Conservation (phyloP, 306 rosid species). For the Sicyos edulis region DNA sequence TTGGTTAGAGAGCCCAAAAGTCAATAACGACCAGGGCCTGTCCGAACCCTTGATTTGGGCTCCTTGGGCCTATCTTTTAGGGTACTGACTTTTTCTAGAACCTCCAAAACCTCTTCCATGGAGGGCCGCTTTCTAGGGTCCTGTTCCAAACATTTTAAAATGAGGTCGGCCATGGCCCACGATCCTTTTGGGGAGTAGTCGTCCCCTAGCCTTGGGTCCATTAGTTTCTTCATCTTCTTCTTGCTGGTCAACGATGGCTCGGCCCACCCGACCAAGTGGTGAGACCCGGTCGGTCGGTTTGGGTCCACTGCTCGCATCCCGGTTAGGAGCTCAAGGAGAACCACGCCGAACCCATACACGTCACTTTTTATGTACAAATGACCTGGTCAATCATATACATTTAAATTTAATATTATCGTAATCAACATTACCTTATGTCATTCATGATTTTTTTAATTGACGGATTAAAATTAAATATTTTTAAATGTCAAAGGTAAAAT, state of each 20-base stretch:
- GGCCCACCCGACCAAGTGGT: slow-evolving; percentile 40
- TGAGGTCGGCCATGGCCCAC: slow-evolving; percentile 34
- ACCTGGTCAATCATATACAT: slow-evolving; percentile 33
- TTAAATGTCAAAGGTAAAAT: too few relatives aligned
- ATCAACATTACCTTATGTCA: too few relatives aligned
- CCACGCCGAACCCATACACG: slow-evolving; percentile 86
- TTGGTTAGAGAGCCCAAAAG: not conserved
- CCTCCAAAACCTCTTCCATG: slow-evolving; percentile 47
- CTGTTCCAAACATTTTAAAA: slow-evolving; percentile 44
- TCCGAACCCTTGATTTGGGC: slow-evolving; percentile 21
- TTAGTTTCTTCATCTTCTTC: slow-evolving; percentile 38
- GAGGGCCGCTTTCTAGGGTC: slow-evolving; percentile 58
- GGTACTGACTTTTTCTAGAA: slow-evolving; percentile 29
- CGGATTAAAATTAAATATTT: too few relatives aligned
- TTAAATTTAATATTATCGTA: not conserved
- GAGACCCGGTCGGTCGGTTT: slow-evolving; percentile 26
- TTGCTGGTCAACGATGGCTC: slow-evolving; percentile 31
- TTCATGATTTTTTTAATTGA: too few relatives aligned
- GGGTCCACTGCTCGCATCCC: slow-evolving; percentile 52
- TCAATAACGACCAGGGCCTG: not conserved
- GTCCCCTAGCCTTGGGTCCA: slow-evolving; percentile 44
- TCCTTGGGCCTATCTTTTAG: slow-evolving; percentile 28
- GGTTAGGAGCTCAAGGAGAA: slow-evolving; percentile 63
- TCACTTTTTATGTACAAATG: slow-evolving; percentile 79
- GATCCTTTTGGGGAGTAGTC: slow-evolving; percentile 40